phyloP scores from a whole-genome alignment of 441 rosid genomes.

The Brassica balearica region DNA sequence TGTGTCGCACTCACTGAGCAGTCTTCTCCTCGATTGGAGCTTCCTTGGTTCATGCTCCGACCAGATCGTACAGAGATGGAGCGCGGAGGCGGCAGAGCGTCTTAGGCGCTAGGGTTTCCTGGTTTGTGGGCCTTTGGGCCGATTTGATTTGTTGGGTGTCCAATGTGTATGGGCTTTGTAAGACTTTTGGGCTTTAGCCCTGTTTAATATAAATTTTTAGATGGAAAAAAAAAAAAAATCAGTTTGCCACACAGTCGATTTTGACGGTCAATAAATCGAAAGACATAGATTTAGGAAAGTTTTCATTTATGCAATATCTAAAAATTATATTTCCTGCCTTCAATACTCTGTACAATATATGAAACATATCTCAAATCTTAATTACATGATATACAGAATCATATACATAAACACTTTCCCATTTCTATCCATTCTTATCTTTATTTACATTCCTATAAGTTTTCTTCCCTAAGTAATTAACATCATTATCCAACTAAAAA shows the following conservation, averaged over 20 bases:
- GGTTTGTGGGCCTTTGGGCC: too few species aligned
- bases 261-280: not conserved
- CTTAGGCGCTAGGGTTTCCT: too few species aligned
- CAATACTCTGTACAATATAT: conserved; percentile 20
- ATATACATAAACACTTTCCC: conserved; percentile 1
- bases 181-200: too few species aligned
- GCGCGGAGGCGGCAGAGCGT: too few species aligned
- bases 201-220: too few species aligned
- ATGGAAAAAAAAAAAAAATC: not conserved
- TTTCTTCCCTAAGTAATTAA: conserved; percentile 2
- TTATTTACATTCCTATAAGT: not conserved
- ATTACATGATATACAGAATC: conserved; percentile 34
- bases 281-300: conserved; percentile 16
- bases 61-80: too few species aligned
- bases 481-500: not conserved
- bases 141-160: too few species aligned
- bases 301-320: conserved; percentile 3
- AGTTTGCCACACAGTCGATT: not conserved
- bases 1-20: too few species aligned
- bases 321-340: not conserved
- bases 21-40: too few species aligned
- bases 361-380: conserved; percentile 20
- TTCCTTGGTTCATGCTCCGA: too few species aligned
- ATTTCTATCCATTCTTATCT: not conserved
- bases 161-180: too few species aligned